Evolutionary conservation across 1,139 yeast genomes (phyloP).

Genomic region (Sugiyamaella xylanicola): DNA sequence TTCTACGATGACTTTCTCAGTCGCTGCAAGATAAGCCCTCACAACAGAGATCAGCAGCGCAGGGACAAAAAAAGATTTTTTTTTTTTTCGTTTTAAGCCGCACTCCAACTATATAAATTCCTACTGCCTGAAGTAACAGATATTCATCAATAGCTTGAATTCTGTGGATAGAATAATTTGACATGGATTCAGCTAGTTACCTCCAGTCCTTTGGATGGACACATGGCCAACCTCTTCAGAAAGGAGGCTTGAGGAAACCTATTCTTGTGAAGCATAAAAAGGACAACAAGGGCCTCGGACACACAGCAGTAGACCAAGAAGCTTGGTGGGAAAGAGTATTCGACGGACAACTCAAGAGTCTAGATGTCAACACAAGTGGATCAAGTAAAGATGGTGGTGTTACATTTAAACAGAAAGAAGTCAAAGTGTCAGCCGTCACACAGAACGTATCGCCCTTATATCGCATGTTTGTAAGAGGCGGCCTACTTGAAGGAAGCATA

Average conservation of each 20-base stretch:
- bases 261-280: conserved; percentile 86
- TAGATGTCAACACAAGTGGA: conserved; percentile 57
- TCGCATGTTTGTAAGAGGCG: conserved; percentile 79
- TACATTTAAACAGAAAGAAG: conserved; percentile 42
- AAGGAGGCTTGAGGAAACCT: conserved; percentile 84
- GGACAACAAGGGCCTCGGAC: conserved; percentile 88
- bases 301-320: conserved; percentile 68
- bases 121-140: background rate
- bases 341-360: conserved; percentile 83
- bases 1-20: no score
- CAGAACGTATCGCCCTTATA: conserved; percentile 50
- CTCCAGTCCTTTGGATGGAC: conserved; percentile 84
- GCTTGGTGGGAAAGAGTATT: conserved; percentile 97
- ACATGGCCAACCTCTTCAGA: conserved; percentile 80
- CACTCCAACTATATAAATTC: background rate
- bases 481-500: conserved; percentile 78
- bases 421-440: conserved; percentile 39
- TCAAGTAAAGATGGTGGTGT: conserved; percentile 36
- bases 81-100: background rate
- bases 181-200: conserved; percentile 76
- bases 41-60: background rate
- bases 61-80: background rate
- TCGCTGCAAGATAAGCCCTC: background rate
- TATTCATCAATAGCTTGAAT: background rate
- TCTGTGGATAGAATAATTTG: background rate